Percentiles rank a stretch among this genome's conserved stretches.
These are phyloP conservation scores for Condylostoma magnum DNA, from an alignment of 169 alveolate genomes.

Conservation along the genomic window DNA sequence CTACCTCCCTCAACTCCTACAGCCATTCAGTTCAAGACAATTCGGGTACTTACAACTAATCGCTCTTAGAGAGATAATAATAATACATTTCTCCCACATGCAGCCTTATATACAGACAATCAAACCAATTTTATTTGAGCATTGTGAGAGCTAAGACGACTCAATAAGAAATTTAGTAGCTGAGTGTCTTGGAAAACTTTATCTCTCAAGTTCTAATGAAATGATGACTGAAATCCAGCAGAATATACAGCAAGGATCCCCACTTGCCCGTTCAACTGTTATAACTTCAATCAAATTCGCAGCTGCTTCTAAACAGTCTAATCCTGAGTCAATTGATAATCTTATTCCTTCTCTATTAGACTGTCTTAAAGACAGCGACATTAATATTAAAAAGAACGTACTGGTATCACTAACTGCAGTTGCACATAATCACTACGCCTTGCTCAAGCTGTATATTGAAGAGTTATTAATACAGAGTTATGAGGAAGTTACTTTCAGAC, in stretches of 20 bases:
- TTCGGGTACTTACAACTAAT: slow-evolving; percentile 48
- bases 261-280: slow-evolving; percentile 39
- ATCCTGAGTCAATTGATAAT: slow-evolving; percentile 8
- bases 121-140: slow-evolving; percentile 53
- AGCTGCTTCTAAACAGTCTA: slow-evolving; percentile 34
- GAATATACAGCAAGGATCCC: slow-evolving; percentile 24
- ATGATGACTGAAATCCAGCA: slow-evolving; percentile 32
- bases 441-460: slow-evolving; percentile 35
- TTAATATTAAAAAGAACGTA: slow-evolving; percentile 42
- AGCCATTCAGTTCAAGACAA: slow-evolving; percentile 36
- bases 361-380: slow-evolving; percentile 34
- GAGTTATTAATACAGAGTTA: slow-evolving; percentile 4
- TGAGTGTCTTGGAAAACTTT: slow-evolving; percentile 61
- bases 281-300: slow-evolving; percentile 54
- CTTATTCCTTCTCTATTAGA: slow-evolving; percentile 9
- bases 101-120: slow-evolving; percentile 28
- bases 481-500: slow-evolving; percentile 38
- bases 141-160: slow-evolving; percentile 52
- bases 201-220: slow-evolving; percentile 29
- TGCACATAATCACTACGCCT: slow-evolving; percentile 47
- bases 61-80: slow-evolving; percentile 60
- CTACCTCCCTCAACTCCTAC: slow-evolving; percentile 48
- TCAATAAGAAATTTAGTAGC: slow-evolving; percentile 58
- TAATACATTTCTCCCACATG: slow-evolving; percentile 33
- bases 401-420: slow-evolving; percentile 53